Percentiles rank a stretch among this genome's conserved stretches.
phyloP scores from a whole-genome alignment of 257 asterid genomes.

The Craterostigma plantagineum region DNA sequence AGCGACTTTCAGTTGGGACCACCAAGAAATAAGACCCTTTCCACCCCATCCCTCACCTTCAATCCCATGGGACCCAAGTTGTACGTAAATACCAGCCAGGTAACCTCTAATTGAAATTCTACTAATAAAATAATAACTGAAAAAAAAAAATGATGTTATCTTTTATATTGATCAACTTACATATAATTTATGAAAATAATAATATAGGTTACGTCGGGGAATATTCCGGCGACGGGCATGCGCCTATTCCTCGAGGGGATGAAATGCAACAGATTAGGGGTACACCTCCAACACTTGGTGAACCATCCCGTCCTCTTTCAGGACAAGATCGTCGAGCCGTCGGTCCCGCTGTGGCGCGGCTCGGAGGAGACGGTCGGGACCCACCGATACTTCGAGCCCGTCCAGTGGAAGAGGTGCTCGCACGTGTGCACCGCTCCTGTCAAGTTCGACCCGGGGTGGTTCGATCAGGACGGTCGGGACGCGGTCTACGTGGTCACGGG shows the following conservation, averaged over 20 bases:
- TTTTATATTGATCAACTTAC: not conserved
- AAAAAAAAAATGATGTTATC: not conserved
- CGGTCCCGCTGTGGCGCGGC: constrained; percentile 33
- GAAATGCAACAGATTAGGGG: constrained; percentile 48
- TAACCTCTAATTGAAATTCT: not conserved
- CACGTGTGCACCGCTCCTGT: constrained; percentile 68
- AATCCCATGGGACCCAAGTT: constrained; percentile 4
- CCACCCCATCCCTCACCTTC: not conserved
- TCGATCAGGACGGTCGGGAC: constrained; percentile 6
- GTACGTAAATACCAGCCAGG: not conserved
- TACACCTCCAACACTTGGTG: constrained; percentile 28
- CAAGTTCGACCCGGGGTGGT: constrained; percentile 45
- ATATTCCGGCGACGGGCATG: constrained; percentile 72
- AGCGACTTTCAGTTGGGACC: constrained; percentile 2
- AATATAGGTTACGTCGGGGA: constrained; percentile 44
- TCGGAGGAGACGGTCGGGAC: constrained; percentile 29
- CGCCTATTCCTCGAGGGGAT: constrained; percentile 70
- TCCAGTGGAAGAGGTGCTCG: constrained; percentile 65
- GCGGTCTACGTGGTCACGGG: constrained; percentile 67
- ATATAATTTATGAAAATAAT: not conserved
- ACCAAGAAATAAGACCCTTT: not conserved
- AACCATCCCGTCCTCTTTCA: constrained; percentile 41
- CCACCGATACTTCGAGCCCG: constrained; percentile 38
- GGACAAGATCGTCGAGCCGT: constrained; percentile 18
- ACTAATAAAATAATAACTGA: too few relatives aligned